Base-by-base conservation (phyloP, 148 eudicot species). In the Arbutus unedo region DNA sequence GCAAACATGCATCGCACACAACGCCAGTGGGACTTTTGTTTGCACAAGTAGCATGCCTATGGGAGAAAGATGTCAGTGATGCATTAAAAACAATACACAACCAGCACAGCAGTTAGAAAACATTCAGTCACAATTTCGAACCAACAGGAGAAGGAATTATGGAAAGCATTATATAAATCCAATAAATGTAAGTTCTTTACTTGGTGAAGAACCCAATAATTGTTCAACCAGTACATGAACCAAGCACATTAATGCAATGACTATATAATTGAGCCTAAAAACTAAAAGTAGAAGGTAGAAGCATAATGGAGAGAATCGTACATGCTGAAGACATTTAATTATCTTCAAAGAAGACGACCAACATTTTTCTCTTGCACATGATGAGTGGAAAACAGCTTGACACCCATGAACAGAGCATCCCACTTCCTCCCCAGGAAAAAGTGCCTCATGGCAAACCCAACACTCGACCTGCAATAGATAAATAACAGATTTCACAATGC, bases 271-370 rank as follows among this genome's bases (percentile, higher is more conserved):
- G 3, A 76, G 54, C 75, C 38, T 23, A 43, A 45, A 38, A 49
- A 77, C 57, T 76, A 31, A 7, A 8, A 64, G 59, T 8, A 50
- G n/a, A 78, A 67, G 31, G 60, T 68, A 71, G 47, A 13, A 48
- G 51, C 16, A 23, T 16, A 45, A 66, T 23, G 15, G 64, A 59
- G 18, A 79, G 79, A 79, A 62, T 41, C 57, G 82, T 93, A 94
- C 98, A 96, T 96, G 98, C 78, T 92, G 98, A 81, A 93, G 97
- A 85, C 98, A 94, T 88, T 93, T 94, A 77, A 91, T 91, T 76
- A 87, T 89, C 86, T 88, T 90, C 45, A 77, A 57, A 76, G 84
- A 80, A 9, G 89, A 81, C 43, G 82, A 83, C 49, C 81, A 81
- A 77, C 85, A 83, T 21, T 81, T 85, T 67, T 87, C 84, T 89